Conservation (phyloP, 495 filamentous ascomycete species). For the Letharia columbiana region DNA sequence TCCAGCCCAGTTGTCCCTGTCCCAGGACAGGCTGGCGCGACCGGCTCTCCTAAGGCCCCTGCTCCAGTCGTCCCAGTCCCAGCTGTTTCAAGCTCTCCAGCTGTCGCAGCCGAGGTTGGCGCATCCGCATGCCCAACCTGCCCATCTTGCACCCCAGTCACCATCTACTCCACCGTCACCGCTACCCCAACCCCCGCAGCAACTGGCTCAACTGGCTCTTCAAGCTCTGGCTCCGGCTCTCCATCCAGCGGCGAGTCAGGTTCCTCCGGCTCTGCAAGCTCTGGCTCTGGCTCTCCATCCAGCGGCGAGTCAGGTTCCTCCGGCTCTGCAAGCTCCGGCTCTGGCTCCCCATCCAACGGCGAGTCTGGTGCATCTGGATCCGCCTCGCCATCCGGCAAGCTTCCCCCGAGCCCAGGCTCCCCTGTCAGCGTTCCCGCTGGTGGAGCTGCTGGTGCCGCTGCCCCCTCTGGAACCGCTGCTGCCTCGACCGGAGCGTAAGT, state of each 20-base stretch:
- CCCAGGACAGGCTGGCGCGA: constrained; percentile 21
- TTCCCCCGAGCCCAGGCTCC: constrained; percentile 24
- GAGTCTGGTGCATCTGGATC: not conserved
- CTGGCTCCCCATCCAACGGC: constrained; percentile 15
- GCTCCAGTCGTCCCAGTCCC: not conserved
- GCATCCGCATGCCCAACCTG: constrained; percentile 13
- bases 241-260: constrained; percentile 20
- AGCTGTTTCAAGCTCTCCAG: not conserved
- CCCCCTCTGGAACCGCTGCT: constrained; percentile 6
- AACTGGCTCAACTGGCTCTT: constrained; percentile 15
- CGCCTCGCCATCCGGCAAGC: not conserved
- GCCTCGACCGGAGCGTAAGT: constrained; percentile 14
- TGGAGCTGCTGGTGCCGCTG: constrained; percentile 9
- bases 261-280: not conserved
- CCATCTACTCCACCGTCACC: constrained; percentile 21
- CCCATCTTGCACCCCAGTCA: constrained; percentile 20
- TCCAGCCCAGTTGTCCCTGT: not conserved
- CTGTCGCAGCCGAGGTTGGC: constrained; percentile 16
- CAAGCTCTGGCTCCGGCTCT: constrained; percentile 17
- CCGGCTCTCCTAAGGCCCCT: constrained; percentile 15
- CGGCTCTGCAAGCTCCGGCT: constrained; percentile 6
- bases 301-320: constrained; percentile 8
- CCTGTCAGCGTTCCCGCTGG: constrained; percentile 7
- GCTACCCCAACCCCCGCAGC: constrained; percentile 18
- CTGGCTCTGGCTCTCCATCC: constrained; percentile 22